Percentiles rank a stretch among this genome's conserved stretches.
These are phyloP conservation scores for Pseudoneurospora amorphoporcata DNA, from an alignment of 495 filamentous ascomycete species.

Conservation along the genomic window DNA sequence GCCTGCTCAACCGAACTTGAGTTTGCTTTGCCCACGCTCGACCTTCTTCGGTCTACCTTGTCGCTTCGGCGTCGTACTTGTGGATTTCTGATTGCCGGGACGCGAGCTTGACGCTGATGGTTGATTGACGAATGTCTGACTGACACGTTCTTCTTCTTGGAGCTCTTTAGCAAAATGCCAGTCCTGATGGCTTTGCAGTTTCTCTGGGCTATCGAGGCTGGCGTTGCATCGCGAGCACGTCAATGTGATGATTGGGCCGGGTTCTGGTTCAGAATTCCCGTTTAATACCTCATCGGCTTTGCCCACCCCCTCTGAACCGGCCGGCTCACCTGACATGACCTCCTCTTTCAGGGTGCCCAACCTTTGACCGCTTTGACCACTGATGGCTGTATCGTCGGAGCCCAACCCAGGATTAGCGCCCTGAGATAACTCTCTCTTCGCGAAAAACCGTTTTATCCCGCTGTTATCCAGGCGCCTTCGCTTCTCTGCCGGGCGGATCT, in stretches of 20 bases:
- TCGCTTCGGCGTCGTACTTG: slow-evolving; percentile 20
- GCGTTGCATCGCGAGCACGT: slow-evolving; percentile 58
- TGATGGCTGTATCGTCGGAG: slow-evolving; percentile 15
- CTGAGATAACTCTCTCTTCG: slow-evolving; percentile 22
- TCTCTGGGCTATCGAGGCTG: slow-evolving; percentile 39
- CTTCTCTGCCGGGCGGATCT: slow-evolving; percentile 36
- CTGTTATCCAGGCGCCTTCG: slow-evolving; percentile 40
- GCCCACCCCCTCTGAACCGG: background rate
- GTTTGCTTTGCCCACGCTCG: slow-evolving; percentile 68
- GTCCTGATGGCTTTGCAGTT: slow-evolving; percentile 72
- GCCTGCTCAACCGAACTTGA: slow-evolving; percentile 53
- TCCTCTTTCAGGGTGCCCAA: slow-evolving; percentile 13
- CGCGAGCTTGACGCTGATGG: slow-evolving; percentile 16
- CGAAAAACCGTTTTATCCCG: slow-evolving; percentile 51
- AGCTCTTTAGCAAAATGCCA: slow-evolving; percentile 94
- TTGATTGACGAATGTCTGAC: slow-evolving; percentile 28
- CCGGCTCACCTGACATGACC: background rate
- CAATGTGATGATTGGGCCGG: slow-evolving; percentile 36
- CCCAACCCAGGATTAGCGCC: slow-evolving; percentile 17
- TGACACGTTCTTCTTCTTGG: slow-evolving; percentile 46
- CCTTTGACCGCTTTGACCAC: slow-evolving; percentile 13
- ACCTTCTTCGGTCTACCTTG: slow-evolving; percentile 37
- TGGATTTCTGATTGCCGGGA: slow-evolving; percentile 19
- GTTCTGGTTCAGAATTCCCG: slow-evolving; percentile 17
- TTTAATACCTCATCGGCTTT: slow-evolving; percentile 7